A percentile compares a stretch with the other conserved stretches of the same genome.
phyloP scores from a whole-genome alignment of 306 rosid genomes.

The Quillaja saponaria region DNA sequence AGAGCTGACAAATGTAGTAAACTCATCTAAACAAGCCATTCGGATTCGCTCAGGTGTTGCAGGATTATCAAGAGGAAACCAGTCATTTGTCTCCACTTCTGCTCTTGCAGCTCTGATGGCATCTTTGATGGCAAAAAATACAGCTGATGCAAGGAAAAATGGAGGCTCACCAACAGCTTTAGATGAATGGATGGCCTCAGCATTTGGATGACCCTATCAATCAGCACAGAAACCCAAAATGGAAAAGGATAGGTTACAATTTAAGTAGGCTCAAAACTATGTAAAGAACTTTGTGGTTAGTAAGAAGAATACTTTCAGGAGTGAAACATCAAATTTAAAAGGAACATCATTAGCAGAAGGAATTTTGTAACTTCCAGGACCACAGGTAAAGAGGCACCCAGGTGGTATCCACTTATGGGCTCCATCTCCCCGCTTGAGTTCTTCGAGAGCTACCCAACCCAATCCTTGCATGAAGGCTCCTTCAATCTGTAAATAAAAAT shows the following conservation, averaged over 20 bases:
- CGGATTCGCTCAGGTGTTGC: constrained; percentile 96
- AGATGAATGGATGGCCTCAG: constrained; percentile 87
- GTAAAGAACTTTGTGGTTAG: neutral
- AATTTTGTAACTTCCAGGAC: constrained; percentile 90
- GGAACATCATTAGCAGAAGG: constrained; percentile 86
- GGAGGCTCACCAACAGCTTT: constrained; percentile 99
- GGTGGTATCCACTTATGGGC: constrained; percentile 85
- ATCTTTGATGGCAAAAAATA: constrained; percentile 82
- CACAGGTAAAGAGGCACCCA: constrained; percentile 71
- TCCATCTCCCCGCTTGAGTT: constrained; percentile 94
- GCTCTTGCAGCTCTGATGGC: constrained; percentile 76
- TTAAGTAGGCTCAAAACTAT: constrained; percentile 13
- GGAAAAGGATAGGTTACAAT: constrained; percentile 6
- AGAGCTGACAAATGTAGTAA: constrained; percentile 45
- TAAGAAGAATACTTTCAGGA: constrained; percentile 78
- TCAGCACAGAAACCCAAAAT: constrained; percentile 23
- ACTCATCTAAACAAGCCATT: constrained; percentile 84
- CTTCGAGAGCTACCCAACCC: constrained; percentile 97
- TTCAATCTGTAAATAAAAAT: constrained; percentile 64
- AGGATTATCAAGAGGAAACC: constrained; percentile 95
- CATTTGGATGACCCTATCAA: constrained; percentile 87
- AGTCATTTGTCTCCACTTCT: constrained; percentile 59
- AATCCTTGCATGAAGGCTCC: constrained; percentile 95
- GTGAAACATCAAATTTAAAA: constrained; percentile 74
- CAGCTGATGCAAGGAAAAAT: constrained; percentile 84